Conservation (phyloP, 305 asterid genomes). For the Stenogyne calaminthoides region DNA sequence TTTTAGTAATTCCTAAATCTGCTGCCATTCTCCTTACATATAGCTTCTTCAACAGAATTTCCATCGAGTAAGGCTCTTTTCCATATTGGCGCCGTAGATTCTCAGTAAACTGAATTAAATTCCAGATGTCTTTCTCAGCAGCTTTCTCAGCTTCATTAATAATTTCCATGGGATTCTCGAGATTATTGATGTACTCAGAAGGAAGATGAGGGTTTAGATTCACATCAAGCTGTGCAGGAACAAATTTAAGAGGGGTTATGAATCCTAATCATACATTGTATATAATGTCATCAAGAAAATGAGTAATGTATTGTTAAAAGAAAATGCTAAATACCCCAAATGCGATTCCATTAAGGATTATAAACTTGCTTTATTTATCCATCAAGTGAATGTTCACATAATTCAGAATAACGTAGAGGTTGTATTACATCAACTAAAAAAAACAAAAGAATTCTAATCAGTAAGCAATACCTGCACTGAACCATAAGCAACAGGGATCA, state of each 20-base stretch:
- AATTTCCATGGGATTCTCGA: slow-evolving; percentile 90
- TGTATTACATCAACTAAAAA: background rate
- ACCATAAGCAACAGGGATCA: slow-evolving; percentile 77
- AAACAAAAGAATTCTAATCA: background rate
- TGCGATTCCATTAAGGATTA: slow-evolving; percentile 2
- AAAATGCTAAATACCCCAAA: slow-evolving; percentile 3
- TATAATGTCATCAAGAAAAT: background rate
- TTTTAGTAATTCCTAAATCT: slow-evolving; percentile 78
- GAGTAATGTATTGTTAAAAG: background rate
- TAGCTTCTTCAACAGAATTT: slow-evolving; percentile 86
- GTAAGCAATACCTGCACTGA: slow-evolving; percentile 77
- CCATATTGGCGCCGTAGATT: slow-evolving; percentile 86
- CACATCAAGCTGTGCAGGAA: slow-evolving; percentile 67
- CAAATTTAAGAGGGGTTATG: slow-evolving; percentile 22
- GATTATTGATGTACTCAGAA: slow-evolving; percentile 86
- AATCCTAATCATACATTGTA: background rate
- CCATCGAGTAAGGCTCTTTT: slow-evolving; percentile 96
- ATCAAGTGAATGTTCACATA: background rate
- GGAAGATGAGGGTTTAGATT: slow-evolving; percentile 88
- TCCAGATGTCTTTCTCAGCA: slow-evolving; percentile 83
- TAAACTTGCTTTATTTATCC: background rate
- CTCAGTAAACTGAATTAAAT: slow-evolving; percentile 81
- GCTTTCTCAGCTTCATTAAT: slow-evolving; percentile 83
- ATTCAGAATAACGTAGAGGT: background rate
- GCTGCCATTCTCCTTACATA: slow-evolving; percentile 97